Conservation (phyloP, 305 asterid genomes). For the Euphrasia arctica region DNA sequence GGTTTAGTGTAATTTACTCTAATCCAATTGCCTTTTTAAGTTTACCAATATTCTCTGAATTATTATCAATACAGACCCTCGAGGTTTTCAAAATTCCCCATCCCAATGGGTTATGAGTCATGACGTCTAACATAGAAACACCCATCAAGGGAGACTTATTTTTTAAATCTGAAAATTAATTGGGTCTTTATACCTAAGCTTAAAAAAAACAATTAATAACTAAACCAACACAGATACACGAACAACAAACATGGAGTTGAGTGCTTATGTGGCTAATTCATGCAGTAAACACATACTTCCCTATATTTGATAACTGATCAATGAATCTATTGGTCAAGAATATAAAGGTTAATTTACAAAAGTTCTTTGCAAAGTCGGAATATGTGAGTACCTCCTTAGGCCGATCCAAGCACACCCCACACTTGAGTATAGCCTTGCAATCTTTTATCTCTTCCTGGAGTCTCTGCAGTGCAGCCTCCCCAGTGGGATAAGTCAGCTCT, state of each 20-base stretch:
- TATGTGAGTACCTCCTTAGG: constrained; percentile 70
- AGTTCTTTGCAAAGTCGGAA: not conserved
- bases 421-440: constrained; percentile 90
- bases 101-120: not conserved
- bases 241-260: not conserved
- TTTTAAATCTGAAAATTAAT: not conserved
- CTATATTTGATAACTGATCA: not conserved
- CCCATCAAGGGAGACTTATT: not conserved
- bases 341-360: not conserved
- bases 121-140: not conserved
- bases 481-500: constrained; percentile 68
- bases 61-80: not conserved
- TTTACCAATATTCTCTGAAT: not conserved
- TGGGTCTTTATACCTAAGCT: not conserved
- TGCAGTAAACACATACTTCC: not conserved
- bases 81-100: not conserved
- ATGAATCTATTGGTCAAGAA: not conserved
- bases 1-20: not conserved
- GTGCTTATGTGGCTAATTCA: not conserved
- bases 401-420: constrained; percentile 97
- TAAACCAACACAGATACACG: not conserved
- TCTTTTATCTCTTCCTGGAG: constrained; percentile 88
- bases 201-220: not conserved
- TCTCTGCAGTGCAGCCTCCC: constrained; percentile 81
- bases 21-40: not conserved